phyloP scores from a whole-genome alignment of 768 basidiomycete genomes.

The Tulasnella calospora region DNA sequence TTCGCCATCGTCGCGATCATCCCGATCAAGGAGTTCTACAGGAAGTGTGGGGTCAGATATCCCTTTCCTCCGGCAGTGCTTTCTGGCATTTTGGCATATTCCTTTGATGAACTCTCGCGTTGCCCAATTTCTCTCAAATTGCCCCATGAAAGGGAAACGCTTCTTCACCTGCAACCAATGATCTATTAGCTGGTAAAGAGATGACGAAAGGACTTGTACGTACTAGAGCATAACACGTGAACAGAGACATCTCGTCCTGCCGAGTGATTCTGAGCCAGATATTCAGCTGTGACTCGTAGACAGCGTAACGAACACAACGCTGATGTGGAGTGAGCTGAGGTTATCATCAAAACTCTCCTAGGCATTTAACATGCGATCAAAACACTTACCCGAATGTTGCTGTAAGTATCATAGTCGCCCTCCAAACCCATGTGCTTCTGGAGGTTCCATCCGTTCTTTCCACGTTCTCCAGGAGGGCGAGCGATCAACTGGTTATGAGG shows the following conservation, averaged over 20 bases:
- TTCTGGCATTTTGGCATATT: neutral
- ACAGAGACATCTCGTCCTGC: neutral
- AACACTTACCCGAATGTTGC: too few species aligned
- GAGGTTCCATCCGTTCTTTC: too few species aligned
- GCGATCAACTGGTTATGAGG: too few species aligned
- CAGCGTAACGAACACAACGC: neutral
- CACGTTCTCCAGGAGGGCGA: too few species aligned
- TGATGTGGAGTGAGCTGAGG: neutral
- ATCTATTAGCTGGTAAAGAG: neutral
- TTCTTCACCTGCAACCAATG: neutral
- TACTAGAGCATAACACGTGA: neutral
- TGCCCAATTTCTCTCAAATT: neutral
- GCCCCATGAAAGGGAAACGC: neutral
- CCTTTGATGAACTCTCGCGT: too few species aligned
- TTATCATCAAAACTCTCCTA: too few species aligned
- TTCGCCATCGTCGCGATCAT: too few species aligned
- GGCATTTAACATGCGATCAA: too few species aligned
- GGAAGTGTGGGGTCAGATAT: too few species aligned
- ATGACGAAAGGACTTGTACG: neutral
- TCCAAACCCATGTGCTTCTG: too few species aligned
- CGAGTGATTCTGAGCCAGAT: neutral
- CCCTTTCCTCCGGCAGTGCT: neutral
- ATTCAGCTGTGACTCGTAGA: neutral
- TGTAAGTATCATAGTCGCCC: too few species aligned
- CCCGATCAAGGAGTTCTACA: too few species aligned